Evolutionary conservation across 352 stramenopile genomes (phyloP).

Genomic region (Pythium inflatum): DNA sequence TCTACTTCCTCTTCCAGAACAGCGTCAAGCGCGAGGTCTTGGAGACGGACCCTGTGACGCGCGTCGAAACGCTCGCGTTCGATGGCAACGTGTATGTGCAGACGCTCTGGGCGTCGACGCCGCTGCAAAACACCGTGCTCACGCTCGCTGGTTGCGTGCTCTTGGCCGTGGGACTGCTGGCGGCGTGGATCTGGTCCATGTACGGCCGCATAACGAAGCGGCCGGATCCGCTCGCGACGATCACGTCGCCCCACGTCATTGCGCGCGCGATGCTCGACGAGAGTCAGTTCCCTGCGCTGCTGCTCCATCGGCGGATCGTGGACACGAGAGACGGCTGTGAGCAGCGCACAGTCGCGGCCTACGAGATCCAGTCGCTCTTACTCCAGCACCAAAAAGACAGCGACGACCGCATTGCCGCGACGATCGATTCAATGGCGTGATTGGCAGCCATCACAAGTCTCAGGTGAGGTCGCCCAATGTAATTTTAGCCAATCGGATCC

Average conservation of each 20-base stretch:
- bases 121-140: constrained; percentile 7
- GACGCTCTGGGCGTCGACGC: constrained; percentile 7
- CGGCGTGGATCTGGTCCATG: not conserved
- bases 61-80: not conserved
- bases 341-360: not conserved
- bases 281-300: constrained; percentile 9
- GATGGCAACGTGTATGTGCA: constrained; percentile 4
- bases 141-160: constrained; percentile 4
- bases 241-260: constrained; percentile 19
- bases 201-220: not conserved
- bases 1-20: constrained; percentile 27
- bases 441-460: too few species aligned
- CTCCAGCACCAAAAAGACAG: constrained; percentile 3
- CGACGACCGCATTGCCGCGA: not conserved
- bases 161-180: not conserved
- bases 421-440: too few species aligned
- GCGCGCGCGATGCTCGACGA: constrained; percentile 19
- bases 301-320: constrained; percentile 14
- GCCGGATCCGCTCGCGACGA: not conserved
- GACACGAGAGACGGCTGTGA: constrained; percentile 2
- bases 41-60: not conserved
- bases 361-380: constrained; percentile 5
- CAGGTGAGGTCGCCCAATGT: too few species aligned
- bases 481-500: too few species aligned
- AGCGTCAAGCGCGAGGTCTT: not conserved